Base-by-base conservation (phyloP, 2,329 filamentous ascomycete genomes). In the Cladosporium sp. region DNA sequence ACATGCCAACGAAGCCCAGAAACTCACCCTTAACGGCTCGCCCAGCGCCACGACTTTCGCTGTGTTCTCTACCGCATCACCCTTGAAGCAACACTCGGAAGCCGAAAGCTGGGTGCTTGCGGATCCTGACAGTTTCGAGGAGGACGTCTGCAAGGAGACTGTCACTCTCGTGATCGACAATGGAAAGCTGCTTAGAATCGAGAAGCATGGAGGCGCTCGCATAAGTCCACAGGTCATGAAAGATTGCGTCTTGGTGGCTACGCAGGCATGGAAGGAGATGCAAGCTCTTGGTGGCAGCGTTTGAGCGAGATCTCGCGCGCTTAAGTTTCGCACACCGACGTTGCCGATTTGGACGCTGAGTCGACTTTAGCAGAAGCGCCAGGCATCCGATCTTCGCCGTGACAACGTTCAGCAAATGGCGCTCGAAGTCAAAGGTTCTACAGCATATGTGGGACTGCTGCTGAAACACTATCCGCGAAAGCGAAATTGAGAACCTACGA, bases 71-170 rank as follows among this genome's bases (percentile, higher is more conserved):
- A 87, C 86, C 65, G 71, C 66, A 63, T 66, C 74, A 52, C 66
- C 73, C 75, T 65, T 80, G 75, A 64, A 81, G 78, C 68, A 81
- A 79, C 69, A 60, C 58, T 67, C 64, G 60, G 72, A 70, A 63
- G 61, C 65, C 15, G 66, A 70, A 59, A 71, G 59, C 47, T 96
- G 92, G 90, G 78, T 97, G 2, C 75, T 99, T 59, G 84, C 89
- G 6, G 94, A 99, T 75, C 91, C 91, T 2, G 94, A 99, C 76
- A 84, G 86, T 20, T 88, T 96, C 66, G 94, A 99, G 76, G 94
- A 97, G 76, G 84, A 83, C 8, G 75, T 96, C 43, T 96, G 91
- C 70, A 81, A 86, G 61, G 94, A 99, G 79, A 82, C 76, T n/a
- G 78, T 94, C n/a, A 92, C 87, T 2, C 77, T 96, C 36, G 86